Conservation (phyloP, 371 early-diverging fungal species). For the Fennellomyces sp. region DNA sequence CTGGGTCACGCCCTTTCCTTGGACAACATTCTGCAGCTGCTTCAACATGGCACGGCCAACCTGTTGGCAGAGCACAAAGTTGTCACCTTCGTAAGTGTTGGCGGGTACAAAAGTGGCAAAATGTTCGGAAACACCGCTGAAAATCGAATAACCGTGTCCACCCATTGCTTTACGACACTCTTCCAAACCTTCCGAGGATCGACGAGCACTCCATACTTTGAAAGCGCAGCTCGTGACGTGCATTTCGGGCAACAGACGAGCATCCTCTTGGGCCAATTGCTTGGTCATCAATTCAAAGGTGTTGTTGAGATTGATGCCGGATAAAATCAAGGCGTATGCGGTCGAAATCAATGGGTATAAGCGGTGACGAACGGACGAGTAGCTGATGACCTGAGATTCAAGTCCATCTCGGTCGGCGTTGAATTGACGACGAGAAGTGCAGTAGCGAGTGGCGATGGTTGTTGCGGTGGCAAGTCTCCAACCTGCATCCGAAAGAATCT, state of each 20-base stretch:
- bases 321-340: constrained; percentile 67
- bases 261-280: constrained; percentile 49
- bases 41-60: constrained; percentile 65
- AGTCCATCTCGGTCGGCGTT: constrained; percentile 29
- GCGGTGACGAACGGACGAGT: constrained; percentile 76
- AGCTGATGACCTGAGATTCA: constrained; percentile 76
- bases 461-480: constrained; percentile 59
- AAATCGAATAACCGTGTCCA: constrained; percentile 80
- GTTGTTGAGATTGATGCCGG: constrained; percentile 51
- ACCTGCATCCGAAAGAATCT: constrained; percentile 61
- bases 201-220: constrained; percentile 75
- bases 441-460: constrained; percentile 75
- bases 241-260: constrained; percentile 67
- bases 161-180: constrained; percentile 81
- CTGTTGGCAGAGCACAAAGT: constrained; percentile 76
- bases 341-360: constrained; percentile 73
- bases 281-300: constrained; percentile 59
- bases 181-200: constrained; percentile 73
- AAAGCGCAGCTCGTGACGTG: constrained; percentile 82
- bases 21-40: constrained; percentile 41
- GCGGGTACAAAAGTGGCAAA: constrained; percentile 68
- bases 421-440: constrained; percentile 75
- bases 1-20: constrained; percentile 20
- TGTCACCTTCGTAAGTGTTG: constrained; percentile 69
- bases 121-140: constrained; percentile 73